A percentile compares a stretch with the other conserved stretches of the same genome.
These are phyloP conservation scores for Solanum chiquidenum DNA, from an alignment of 257 asterid species.

Conservation along the genomic window DNA sequence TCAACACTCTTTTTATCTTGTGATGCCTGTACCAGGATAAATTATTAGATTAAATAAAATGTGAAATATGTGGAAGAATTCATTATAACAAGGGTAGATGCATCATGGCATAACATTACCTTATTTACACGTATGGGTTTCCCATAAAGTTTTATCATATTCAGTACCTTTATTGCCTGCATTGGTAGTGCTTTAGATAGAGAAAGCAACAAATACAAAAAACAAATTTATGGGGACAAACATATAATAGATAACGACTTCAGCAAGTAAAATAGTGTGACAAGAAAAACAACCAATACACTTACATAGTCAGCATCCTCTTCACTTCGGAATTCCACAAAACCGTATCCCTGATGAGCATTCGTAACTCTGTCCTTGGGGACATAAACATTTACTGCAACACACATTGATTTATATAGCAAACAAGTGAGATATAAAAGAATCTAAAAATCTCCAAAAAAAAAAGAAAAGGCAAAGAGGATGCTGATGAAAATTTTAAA, in stretches of 20 bases:
- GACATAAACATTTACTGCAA: constrained; percentile 82
- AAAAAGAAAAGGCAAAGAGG: neutral
- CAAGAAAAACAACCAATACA: constrained; percentile 10
- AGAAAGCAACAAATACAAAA: neutral
- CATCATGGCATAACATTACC: constrained; percentile 23
- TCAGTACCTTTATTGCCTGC: constrained; percentile 90
- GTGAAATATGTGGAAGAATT: neutral
- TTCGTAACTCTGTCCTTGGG: constrained; percentile 94
- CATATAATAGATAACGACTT: neutral
- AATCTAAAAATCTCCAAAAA: neutral
- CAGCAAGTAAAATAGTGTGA: neutral
- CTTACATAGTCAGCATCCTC: constrained; percentile 97
- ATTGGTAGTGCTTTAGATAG: neutral
- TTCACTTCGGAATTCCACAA: constrained; percentile 93
- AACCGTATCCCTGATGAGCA: constrained; percentile 93
- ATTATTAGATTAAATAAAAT: neutral
- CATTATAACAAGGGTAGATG: neutral
- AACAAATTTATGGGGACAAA: neutral
- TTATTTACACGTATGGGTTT: constrained; percentile 88
- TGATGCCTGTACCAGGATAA: constrained; percentile 54
- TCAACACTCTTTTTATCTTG: constrained; percentile 95
- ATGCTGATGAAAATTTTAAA: neutral
- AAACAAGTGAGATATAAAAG: neutral
- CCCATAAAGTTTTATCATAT: constrained; percentile 85
- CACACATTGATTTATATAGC: neutral